Base-by-base conservation (phyloP, 345 rosid species). In the Erysimum cheiranthoides region DNA sequence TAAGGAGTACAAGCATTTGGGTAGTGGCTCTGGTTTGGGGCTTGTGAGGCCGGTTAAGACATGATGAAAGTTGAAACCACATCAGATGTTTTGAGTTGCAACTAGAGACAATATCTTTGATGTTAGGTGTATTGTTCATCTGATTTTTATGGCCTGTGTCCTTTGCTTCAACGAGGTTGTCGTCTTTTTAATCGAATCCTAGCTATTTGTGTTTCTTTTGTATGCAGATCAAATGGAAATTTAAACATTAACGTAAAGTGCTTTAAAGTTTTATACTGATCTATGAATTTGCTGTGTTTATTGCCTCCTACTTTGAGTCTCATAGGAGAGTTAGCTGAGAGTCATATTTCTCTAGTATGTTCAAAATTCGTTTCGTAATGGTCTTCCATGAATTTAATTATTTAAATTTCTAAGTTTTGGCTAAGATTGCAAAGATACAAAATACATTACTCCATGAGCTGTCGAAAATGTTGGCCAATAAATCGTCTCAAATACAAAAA, bases 11-110 rank as follows among this genome's bases (percentile, higher is more conserved):
- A 90, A 95, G 84, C 99, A 95, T 88, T 78, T 92, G 87, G 99
- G 99, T 52, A 92, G 98, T 62, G 99, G 99, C 46, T 77, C 85
- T 3, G 99, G 99, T 30, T 83, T 95, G 70, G 98, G 99, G 60
- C 89, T 92, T 39, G 93, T 95, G 57, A 85, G 98, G 73, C 97
- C 91, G 49, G 70, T 74, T 21, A 89, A 86, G 81, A 89, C 95
- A 66, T 86, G 70, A 81, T 72, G 36, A 50, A 61, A 38, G 68
- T 79, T 70, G 27, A 36, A 56, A 27, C 39, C 32, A 21, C 28
- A 47, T 11, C 27, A 46, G 46, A 35, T 43, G 72, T 52, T 21
- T 21, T 61, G 25, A n/a, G 40, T 49, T 71, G 4, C 25, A 49
- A 21, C 47, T 49, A n/a, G 16, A 53, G 28, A 39, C 25, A 28